Percentiles rank a stretch among this genome's conserved stretches.
Conservation (phyloP, 2,329 filamentous ascomycete species). For the Fusarium drepaniforme region DNA sequence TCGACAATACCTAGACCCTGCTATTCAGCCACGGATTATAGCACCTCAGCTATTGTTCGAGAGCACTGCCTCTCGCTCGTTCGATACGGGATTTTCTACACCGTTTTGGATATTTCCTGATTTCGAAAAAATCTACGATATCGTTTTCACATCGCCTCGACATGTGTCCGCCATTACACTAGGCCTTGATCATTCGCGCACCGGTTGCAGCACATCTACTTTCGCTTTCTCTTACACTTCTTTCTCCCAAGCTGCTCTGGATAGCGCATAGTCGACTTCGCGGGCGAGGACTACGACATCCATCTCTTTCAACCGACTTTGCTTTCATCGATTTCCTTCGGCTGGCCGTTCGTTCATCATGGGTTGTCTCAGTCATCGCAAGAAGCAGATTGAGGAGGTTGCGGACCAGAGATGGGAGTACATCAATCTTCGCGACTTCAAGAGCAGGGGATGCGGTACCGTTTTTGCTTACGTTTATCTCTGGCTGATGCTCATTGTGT, state of each 20-base stretch:
- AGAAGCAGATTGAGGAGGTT: conserved; percentile 73
- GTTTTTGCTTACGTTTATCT: conserved; percentile 87
- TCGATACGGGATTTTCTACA: neutral
- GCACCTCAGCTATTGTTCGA: conserved; percentile 14
- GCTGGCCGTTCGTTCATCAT: conserved; percentile 56
- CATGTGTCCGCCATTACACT: conserved; percentile 30
- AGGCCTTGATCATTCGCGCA: conserved; percentile 28
- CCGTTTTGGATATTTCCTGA: neutral
- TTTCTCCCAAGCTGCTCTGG: conserved; percentile 30
- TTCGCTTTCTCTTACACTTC: conserved; percentile 23
- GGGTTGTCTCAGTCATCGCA: conserved; percentile 73
- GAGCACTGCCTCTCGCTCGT: neutral
- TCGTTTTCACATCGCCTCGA: conserved; percentile 14
- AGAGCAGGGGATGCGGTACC: conserved; percentile 81
- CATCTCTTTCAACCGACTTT: conserved; percentile 24
- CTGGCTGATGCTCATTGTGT: conserved; percentile 83
- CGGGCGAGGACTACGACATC: conserved; percentile 61
- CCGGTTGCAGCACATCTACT: conserved; percentile 37
- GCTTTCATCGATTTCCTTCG: conserved; percentile 23
- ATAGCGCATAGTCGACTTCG: conserved; percentile 58
- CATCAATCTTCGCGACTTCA: conserved; percentile 84
- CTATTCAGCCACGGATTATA: conserved; percentile 19
- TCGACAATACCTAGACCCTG: conserved; percentile 32
- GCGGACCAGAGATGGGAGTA: conserved; percentile 96
- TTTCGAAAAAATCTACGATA: conserved; percentile 4